Conservation (phyloP, 2,329 filamentous ascomycete genomes). For the Fusarium stilboides region DNA sequence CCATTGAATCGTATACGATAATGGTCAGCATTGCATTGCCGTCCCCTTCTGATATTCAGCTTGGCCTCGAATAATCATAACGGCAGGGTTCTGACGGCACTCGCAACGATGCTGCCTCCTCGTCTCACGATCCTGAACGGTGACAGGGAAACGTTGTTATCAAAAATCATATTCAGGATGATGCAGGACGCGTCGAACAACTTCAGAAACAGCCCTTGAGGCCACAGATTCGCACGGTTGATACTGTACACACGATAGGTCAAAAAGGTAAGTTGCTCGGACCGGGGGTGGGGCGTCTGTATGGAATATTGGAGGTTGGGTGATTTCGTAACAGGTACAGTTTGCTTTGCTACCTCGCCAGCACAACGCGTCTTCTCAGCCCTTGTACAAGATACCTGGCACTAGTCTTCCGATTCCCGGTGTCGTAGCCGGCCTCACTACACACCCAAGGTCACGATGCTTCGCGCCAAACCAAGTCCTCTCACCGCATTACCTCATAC, state of each 20-base stretch:
- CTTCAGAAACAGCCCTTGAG: conserved; percentile 34
- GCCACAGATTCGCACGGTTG: conserved; percentile 35
- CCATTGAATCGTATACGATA: conserved; percentile 31
- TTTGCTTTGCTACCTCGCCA: conserved; percentile 26
- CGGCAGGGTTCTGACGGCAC: conserved; percentile 42
- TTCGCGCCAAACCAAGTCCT: conserved; percentile 49
- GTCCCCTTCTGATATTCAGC: conserved; percentile 15
- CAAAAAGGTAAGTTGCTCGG: conserved; percentile 29
- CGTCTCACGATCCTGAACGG: conserved; percentile 44
- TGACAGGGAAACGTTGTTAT: conserved; percentile 43
- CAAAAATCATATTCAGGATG: conserved; percentile 47
- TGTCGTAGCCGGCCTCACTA: conserved; percentile 46
- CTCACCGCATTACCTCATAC: conserved; percentile 53
- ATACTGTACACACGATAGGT: conserved; percentile 36
- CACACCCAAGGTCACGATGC: conserved; percentile 47
- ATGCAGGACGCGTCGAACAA: conserved; percentile 45
- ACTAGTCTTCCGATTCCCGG: conserved; percentile 44
- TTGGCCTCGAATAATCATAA: conserved; percentile 18
- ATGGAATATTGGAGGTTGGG: conserved; percentile 46
- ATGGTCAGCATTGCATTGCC: conserved; percentile 29
- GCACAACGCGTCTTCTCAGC: conserved; percentile 10
- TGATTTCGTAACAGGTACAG: conserved; percentile 48
- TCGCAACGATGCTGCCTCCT: conserved; percentile 47
- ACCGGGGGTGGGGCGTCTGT: conserved; percentile 40
- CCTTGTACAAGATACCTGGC: conserved; percentile 39